Evolutionary conservation across 2,329 filamentous ascomycete species (phyloP), one percentile per base, ranked within the genome.

Genomic region (Beauveria pseudobassiana): DNA sequence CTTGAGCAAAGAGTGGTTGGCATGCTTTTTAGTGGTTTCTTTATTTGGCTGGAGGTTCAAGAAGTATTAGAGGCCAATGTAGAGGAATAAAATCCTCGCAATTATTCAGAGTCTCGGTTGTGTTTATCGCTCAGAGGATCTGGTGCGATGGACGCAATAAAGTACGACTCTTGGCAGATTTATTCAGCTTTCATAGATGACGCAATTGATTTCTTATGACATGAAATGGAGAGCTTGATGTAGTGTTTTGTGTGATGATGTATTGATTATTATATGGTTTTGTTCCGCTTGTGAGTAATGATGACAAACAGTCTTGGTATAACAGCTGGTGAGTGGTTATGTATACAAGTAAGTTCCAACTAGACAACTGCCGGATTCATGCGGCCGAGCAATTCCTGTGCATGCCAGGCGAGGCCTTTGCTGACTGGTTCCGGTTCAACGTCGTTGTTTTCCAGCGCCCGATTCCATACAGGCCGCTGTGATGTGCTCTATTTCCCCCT

Each of bases 11-110:
- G 63, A 63, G 55, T 49, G 59, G 30, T 24, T 42, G 22, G 34
- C 56, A 63, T 63, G 65, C 68, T 62, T 58, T 66, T 58, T 59
- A 62, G 62, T 65, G 67, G 53, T 46, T 38, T 38, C 50, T 26
- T 66, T 64, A 65, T 68, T 67, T 69, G 68, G 68, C 67, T 69
- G 66, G 71, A 71, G 74, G 72, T 74, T 73, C 66, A 71, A 49
- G 45, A 45, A 48, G 14, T 49, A 42, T 46, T 58, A 58, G 60
- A 62, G 53, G 53, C 46, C 48, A 56, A 52, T 70, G 68, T 70
- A 69, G 65, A 70, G 61, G 63, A 52, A 43, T 34, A 38, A 50
- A 61, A 38, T 50, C 54, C 58, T 48, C 55, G 49, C 54, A 52
- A 53, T 8, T 26, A 60, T 60, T 24, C 5, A 28, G 58, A 52